Percentiles rank a stretch among this genome's conserved stretches.
phyloP scores from a whole-genome alignment of 371 early-diverging fungal genomes.

The Mucor velutinosus region DNA sequence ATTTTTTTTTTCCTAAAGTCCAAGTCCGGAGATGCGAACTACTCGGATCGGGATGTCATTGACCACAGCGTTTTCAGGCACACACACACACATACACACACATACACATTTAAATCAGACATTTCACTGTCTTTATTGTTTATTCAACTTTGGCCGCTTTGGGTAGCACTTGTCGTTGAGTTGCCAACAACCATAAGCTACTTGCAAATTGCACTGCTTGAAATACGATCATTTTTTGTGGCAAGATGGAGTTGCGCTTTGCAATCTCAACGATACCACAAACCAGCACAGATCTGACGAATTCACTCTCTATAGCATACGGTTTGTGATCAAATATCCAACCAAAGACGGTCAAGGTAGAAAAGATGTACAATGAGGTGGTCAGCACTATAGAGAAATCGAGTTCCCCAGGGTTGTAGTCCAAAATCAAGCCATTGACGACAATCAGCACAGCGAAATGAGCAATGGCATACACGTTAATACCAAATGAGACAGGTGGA shows the following conservation, averaged over 20 bases:
- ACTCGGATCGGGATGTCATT: background rate
- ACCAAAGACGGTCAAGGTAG: constrained; percentile 25
- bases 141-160: background rate
- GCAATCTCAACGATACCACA: constrained; percentile 2
- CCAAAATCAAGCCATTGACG: constrained; percentile 23
- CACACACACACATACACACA: background rate
- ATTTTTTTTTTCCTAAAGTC: background rate
- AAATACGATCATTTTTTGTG: background rate
- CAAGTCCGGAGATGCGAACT: background rate
- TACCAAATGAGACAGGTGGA: constrained; percentile 35
- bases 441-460: constrained; percentile 38
- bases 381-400: constrained; percentile 4
- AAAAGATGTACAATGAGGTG: constrained; percentile 10
- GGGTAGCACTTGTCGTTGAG: background rate
- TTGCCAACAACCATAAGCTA: background rate
- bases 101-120: background rate
- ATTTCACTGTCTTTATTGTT: too few relatives aligned
- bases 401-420: constrained; percentile 5
- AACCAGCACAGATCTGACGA: constrained; percentile 7
- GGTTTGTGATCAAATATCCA: constrained; percentile 24
- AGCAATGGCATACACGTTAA: constrained; percentile 37
- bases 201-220: background rate
- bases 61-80: background rate
- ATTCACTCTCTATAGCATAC: constrained; percentile 14
- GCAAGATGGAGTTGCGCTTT: background rate